These are phyloP conservation scores for Beauveria pseudobassiana DNA, from an alignment of 2,329 filamentous ascomycete species.

Conservation along the genomic window DNA sequence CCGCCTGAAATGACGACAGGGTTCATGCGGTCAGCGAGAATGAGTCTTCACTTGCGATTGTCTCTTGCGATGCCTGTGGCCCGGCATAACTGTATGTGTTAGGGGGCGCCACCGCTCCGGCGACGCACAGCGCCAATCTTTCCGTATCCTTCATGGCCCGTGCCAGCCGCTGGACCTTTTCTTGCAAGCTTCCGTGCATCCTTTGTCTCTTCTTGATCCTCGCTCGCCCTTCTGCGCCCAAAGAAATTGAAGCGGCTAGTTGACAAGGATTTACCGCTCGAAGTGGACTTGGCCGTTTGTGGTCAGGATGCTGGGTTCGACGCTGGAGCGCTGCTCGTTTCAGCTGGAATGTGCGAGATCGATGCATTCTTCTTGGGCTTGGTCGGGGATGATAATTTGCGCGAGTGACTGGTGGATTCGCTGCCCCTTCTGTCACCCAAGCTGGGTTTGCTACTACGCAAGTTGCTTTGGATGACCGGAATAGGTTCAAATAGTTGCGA, in stretches of 20 bases:
- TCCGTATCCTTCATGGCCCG: constrained; percentile 83
- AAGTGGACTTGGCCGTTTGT: constrained; percentile 30
- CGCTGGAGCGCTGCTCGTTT: not conserved
- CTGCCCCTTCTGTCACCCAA: constrained; percentile 38
- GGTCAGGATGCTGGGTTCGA: not conserved
- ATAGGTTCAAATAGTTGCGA: constrained; percentile 44
- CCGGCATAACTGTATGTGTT: constrained; percentile 36
- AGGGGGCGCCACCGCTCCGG: constrained; percentile 54
- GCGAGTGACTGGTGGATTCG: constrained; percentile 25
- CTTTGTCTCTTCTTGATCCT: constrained; percentile 33
- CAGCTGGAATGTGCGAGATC: constrained; percentile 22
- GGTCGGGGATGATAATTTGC: constrained; percentile 23
- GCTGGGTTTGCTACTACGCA: constrained; percentile 39
- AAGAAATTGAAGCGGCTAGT: constrained; percentile 71
- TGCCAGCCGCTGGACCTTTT: constrained; percentile 84
- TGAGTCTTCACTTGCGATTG: constrained; percentile 41
- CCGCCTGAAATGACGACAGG: constrained; percentile 61
- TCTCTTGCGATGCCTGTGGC: constrained; percentile 44
- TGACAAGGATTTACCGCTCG: constrained; percentile 50
- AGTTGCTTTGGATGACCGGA: constrained; percentile 56
- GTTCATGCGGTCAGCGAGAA: constrained; percentile 57
- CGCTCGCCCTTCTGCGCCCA: constrained; percentile 58
- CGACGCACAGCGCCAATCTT: constrained; percentile 54
- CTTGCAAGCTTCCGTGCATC: constrained; percentile 37
- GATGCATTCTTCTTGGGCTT: constrained; percentile 24